Conservation (phyloP, 2,329 filamentous ascomycete genomes). For the Ampelomyces quisqualis region DNA sequence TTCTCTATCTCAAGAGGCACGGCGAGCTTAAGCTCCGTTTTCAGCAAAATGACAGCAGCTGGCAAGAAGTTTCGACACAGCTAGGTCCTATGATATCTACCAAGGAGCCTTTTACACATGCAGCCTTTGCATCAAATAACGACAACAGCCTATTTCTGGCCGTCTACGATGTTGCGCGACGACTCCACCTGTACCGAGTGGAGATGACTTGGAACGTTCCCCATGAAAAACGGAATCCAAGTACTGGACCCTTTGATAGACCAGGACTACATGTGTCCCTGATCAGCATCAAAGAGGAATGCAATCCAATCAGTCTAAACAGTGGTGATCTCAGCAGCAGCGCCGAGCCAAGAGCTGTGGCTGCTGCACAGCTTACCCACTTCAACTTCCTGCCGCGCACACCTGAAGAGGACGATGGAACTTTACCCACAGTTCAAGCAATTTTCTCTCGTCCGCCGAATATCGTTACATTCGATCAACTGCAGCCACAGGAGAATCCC, state of each 20-base stretch:
- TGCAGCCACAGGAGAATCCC: slow-evolving; percentile 62
- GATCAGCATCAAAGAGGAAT: slow-evolving; percentile 34
- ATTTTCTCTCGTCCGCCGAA: slow-evolving; percentile 64
- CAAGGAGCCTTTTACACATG: slow-evolving; percentile 47
- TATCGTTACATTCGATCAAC: slow-evolving; percentile 41
- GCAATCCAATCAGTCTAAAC: slow-evolving; percentile 30
- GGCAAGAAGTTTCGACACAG: slow-evolving; percentile 72
- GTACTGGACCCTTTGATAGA: slow-evolving; percentile 44
- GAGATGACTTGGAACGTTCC: slow-evolving; percentile 70
- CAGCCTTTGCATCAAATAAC: slow-evolving; percentile 61
- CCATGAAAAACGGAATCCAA: slow-evolving; percentile 58
- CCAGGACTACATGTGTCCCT: slow-evolving; percentile 34
- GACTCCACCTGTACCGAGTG: slow-evolving; percentile 73
- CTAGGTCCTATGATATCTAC: slow-evolving; percentile 71
- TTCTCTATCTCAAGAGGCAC: slow-evolving; percentile 74
- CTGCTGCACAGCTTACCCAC: slow-evolving; percentile 60
- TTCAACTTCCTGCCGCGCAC: slow-evolving; percentile 71
- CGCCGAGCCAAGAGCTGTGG: slow-evolving; percentile 24
- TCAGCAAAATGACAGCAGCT: slow-evolving; percentile 69
- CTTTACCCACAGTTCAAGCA: slow-evolving; percentile 66
- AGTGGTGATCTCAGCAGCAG: slow-evolving; percentile 25
- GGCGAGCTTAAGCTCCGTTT: slow-evolving; percentile 75
- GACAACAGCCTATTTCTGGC: slow-evolving; percentile 62
- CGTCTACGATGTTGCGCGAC: slow-evolving; percentile 67
- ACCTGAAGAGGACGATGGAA: slow-evolving; percentile 61